phyloP scores from a whole-genome alignment of 2,329 filamentous ascomycete species.

The Didymella pinodella region DNA sequence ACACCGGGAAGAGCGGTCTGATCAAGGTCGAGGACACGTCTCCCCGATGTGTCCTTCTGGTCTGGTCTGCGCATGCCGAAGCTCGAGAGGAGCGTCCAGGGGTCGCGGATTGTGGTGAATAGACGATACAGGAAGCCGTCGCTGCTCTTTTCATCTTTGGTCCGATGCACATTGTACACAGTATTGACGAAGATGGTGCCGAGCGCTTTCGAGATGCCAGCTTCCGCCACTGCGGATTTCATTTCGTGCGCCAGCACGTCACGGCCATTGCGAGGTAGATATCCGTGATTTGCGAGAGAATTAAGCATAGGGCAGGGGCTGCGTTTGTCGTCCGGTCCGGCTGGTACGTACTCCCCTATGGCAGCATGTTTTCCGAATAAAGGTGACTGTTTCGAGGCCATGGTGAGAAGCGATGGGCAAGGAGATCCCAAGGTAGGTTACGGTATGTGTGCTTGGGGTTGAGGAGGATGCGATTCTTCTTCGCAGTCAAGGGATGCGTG shows the following conservation, averaged over 20 bases:
- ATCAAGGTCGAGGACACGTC: constrained; percentile 15
- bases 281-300: constrained; percentile 51
- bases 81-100: constrained; percentile 11
- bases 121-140: constrained; percentile 1
- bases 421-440: not conserved
- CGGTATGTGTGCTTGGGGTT: not conserved
- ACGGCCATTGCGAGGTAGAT: constrained; percentile 41
- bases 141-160: constrained; percentile 1
- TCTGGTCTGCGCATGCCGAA: constrained; percentile 14
- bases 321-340: constrained; percentile 17
- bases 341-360: constrained; percentile 7
- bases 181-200: constrained; percentile 12
- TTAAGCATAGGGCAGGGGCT: constrained; percentile 51
- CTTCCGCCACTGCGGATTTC: constrained; percentile 11
- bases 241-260: constrained; percentile 15
- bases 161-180: constrained; percentile 16
- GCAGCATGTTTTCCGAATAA: constrained; percentile 5
- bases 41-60: constrained; percentile 7
- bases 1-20: constrained; percentile 16
- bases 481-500: not conserved
- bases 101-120: constrained; percentile 6
- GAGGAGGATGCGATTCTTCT: no score
- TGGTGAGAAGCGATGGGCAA: not conserved
- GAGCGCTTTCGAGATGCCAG: constrained; percentile 11
- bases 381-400: constrained; percentile 8